phyloP scores from a whole-genome alignment of 768 basidiomycete genomes.

The Boletus rubescentipes region DNA sequence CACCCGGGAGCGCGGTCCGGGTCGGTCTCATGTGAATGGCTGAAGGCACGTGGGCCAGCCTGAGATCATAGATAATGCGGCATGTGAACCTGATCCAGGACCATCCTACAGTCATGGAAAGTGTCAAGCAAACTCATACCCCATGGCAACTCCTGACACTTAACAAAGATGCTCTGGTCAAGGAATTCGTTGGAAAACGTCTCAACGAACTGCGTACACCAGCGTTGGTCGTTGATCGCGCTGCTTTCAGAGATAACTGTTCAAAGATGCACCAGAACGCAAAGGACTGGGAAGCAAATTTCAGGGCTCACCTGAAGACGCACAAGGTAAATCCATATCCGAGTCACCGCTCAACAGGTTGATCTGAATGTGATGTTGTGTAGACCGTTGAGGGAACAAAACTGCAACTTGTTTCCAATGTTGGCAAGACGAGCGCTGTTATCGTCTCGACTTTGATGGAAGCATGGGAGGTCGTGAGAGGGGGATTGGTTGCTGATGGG shows the following conservation, averaged over 20 bases:
- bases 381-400: conserved; percentile 75
- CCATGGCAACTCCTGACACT: conserved; percentile 42
- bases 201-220: conserved; percentile 68
- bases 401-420: conserved; percentile 61
- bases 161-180: conserved; percentile 47
- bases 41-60: no score
- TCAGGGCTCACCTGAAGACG: conserved; percentile 84
- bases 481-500: conserved; percentile 67
- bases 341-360: not conserved
- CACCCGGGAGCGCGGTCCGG: conserved; percentile 6
- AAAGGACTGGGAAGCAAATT: conserved; percentile 62
- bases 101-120: conserved; percentile 18
- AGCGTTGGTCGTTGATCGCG: conserved; percentile 74
- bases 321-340: conserved; percentile 58
- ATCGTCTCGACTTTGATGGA: conserved; percentile 85
- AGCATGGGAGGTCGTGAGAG: conserved; percentile 68
- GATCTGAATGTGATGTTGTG: conserved; percentile 9
- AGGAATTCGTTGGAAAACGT: conserved; percentile 57
- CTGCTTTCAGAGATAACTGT: conserved; percentile 72
- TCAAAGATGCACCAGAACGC: conserved; percentile 67
- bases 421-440: conserved; percentile 56
- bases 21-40: not conserved
- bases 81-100: not conserved
- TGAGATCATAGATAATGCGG: conserved; percentile 2
- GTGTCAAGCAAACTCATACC: conserved; percentile 45